Evolutionary conservation across 169 alveolate genomes (phyloP), one percentile per base, ranked within the genome.

Genomic region (Plasmodium blacklocki): DNA sequence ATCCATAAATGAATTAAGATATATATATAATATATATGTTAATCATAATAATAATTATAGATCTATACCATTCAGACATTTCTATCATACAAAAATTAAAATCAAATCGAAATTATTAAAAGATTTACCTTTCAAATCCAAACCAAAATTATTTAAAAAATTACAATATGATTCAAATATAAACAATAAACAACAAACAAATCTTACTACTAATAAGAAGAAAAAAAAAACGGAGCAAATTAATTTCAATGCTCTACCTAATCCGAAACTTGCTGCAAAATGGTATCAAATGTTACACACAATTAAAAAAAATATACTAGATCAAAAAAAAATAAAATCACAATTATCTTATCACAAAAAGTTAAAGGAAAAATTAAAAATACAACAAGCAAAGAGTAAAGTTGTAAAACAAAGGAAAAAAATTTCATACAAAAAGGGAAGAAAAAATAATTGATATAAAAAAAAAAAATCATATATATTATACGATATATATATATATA

Each of bases 1-100:
- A 72, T 95, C 98, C 0, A 95, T 96, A 74, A 93, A 96, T 88
- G 97, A 98, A 88, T 83, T 98, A 63, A 94, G 98, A 89, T 92
- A 94, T 58, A 96, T 94, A 29, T 85, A 74, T 74, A 96, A 93
- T 39, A 80, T 97, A 3, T 93, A 93, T 32, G 88, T 95, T 11
- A 91, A 93, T 59, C 76, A 89, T 60, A 96, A 94, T 21, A 80
- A 92, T 32, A 97, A 96, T 47, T 96, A 97, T 73, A 95, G 95
- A 73, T 88, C 93, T 52, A 95, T 93, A 26, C 96, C 96, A 52
- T 83, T 83, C 29, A 58, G 91, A 21, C 91, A 83, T 83, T 83
- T 83, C 7, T 83, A 83, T 54, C 85, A 83, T 18, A 94, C 94
- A 39, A 96, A 97, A 66, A 92, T 97, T 43, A 94, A 93, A 23